phyloP scores from a whole-genome alignment of 2,329 filamentous ascomycete species.

The Fusarium chaquense region DNA sequence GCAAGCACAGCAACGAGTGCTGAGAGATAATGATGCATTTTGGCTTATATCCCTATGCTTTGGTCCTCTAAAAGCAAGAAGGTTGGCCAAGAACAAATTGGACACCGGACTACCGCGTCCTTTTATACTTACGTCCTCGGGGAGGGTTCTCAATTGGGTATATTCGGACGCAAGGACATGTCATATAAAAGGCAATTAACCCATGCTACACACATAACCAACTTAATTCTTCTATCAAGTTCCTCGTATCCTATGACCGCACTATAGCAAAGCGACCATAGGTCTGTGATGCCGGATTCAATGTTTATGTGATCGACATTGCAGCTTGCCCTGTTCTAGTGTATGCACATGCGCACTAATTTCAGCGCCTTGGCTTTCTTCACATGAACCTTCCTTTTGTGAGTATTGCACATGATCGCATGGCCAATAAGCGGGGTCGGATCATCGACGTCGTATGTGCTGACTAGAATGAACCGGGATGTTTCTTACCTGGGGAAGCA shows the following conservation, averaged over 20 bases:
- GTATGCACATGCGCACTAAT: constrained; percentile 10
- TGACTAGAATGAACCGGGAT: not conserved
- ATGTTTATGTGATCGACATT: constrained; percentile 6
- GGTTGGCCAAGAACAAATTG: not conserved
- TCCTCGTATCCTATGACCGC: not conserved
- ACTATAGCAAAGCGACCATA: not conserved
- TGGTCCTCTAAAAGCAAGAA: not conserved
- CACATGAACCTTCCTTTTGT: constrained; percentile 5
- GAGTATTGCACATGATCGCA: constrained; percentile 12
- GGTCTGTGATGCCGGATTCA: not conserved
- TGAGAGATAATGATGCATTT: constrained; percentile 13
- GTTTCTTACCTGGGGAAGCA: not conserved
- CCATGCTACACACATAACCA: not conserved
- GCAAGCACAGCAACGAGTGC: constrained; percentile 17
- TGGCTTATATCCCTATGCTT: not conserved
- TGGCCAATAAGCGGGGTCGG: constrained; percentile 15
- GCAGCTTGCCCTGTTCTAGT: not conserved
- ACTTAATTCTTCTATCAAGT: not conserved
- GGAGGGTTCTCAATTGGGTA: not conserved
- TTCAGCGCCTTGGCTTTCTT: not conserved
- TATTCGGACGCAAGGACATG: constrained; percentile 1
- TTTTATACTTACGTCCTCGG: not conserved
- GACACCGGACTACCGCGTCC: not conserved
- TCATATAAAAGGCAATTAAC: not conserved
- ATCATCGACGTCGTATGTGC: not conserved